A percentile compares a stretch with the other conserved stretches of the same genome.
Conservation (phyloP, 805 yeast species). For the Lipomyces mesembrius region DNA sequence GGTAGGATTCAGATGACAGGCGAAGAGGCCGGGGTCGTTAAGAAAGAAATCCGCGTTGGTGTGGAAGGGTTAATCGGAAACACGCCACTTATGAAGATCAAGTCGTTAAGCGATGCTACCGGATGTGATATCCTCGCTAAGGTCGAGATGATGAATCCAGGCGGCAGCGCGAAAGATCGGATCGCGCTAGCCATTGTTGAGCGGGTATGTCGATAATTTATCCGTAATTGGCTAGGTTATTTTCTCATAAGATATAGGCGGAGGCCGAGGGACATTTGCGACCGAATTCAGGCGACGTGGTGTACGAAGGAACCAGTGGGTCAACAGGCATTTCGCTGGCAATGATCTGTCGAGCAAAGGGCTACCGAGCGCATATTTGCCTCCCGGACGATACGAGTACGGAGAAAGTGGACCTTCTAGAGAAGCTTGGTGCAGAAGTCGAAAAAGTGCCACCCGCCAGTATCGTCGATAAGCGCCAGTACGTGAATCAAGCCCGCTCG, state of each 20-base stretch:
- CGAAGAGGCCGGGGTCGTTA: background rate
- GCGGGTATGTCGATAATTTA: constrained; percentile 49
- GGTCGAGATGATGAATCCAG: constrained; percentile 84
- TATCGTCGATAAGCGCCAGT: constrained; percentile 90
- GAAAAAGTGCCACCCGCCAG: constrained; percentile 93
- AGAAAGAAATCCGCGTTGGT: constrained; percentile 50
- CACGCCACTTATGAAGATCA: constrained; percentile 79
- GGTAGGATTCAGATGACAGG: background rate
- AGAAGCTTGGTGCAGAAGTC: constrained; percentile 77
- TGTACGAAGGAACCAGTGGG: constrained; percentile 95
- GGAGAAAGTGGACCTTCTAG: constrained; percentile 76
- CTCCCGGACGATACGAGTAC: constrained; percentile 90
- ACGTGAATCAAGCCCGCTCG: constrained; percentile 81
- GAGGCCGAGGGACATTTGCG: constrained; percentile 62
- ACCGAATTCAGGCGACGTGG: constrained; percentile 68
- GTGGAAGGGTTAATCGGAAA: constrained; percentile 83
- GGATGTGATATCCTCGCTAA: constrained; percentile 88
- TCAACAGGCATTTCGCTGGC: constrained; percentile 96
- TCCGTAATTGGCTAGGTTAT: constrained; percentile 52
- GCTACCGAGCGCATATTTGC: constrained; percentile 90
- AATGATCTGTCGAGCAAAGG: constrained; percentile 82
- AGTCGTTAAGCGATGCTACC: constrained; percentile 69
- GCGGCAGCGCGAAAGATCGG: constrained; percentile 94
- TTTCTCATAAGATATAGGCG: constrained; percentile 55
- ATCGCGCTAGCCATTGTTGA: constrained; percentile 85